Evolutionary conservation across 2,329 filamentous ascomycete species (phyloP), one percentile per base, ranked within the genome.

Genomic region (Saccharata proteae): DNA sequence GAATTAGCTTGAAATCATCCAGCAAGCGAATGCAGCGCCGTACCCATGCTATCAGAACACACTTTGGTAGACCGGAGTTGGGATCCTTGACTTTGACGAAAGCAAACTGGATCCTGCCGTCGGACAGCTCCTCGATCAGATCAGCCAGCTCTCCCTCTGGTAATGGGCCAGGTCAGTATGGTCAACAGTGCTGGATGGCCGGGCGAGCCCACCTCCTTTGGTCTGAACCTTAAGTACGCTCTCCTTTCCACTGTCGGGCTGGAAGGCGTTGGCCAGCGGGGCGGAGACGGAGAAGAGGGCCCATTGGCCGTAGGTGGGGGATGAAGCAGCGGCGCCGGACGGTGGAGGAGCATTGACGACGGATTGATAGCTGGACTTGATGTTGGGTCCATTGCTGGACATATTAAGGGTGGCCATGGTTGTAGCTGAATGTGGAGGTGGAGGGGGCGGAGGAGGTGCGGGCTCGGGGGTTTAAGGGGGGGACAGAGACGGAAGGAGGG

Each of bases 81-180:
- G 85, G 81, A 53, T 98, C 90, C 57, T 86, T 93, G 62, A 98
- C 79, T 61, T 93, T 94, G 48, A 90, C 77, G 50, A 92, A 96
- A 16, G 85, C 90, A 59, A 94, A 98, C 59, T 98, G 90, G 44
- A 98, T 80, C 47, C 85, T 80, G 33, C 90, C 90, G 57, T 98
- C 90, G 43, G 79, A 96, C 59, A 98, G 93, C 42, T 98, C 90
- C 44, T 98, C 90, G 45, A 93, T 73, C 37, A 98, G 67, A 42
- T 94, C 85, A 35, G 75, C 65, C 40, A 98, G 67, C 58, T 98
- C 88, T 40, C 90, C 90, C 62, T 94, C 86, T 90, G 51, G n/a
- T n/a, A n/a, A n/a, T n/a, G n/a, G n/a, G n/a, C 23, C 30, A 29
- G 11, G 26, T 20, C 25, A 29, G 9, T 16, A 17, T 37, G 30